Percentiles rank a stretch among this genome's conserved stretches.
These are phyloP conservation scores for Avena insularis DNA, from an alignment of 176 grass and related monocot genomes.

Conservation along the genomic window DNA sequence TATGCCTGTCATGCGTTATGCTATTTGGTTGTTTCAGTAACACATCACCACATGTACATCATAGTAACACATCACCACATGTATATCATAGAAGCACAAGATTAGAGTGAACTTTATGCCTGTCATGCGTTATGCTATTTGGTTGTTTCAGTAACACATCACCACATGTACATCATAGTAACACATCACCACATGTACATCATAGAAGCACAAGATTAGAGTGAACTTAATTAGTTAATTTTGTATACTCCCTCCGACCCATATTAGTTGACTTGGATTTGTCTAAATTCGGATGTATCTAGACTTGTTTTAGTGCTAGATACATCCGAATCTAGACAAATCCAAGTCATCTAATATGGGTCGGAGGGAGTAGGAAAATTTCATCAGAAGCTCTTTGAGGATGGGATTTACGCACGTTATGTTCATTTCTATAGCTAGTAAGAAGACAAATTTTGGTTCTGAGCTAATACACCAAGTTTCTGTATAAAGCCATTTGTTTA, in stretches of 20 bases:
- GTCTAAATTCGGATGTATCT: too few species aligned
- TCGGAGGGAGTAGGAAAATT: background rate
- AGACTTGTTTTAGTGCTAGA: too few species aligned
- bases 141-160: background rate
- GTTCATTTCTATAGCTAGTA: constrained; percentile 5
- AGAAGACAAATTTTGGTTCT: background rate
- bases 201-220: background rate
- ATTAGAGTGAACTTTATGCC: background rate
- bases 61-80: background rate
- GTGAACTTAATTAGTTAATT: background rate
- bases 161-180: constrained; percentile 4
- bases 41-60: background rate
- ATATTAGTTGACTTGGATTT: too few species aligned
- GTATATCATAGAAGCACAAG: constrained; percentile 10
- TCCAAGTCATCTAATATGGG: too few species aligned
- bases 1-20: background rate
- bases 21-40: background rate
- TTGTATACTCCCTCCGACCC: background rate
- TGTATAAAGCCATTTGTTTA: background rate
- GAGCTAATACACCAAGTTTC: background rate
- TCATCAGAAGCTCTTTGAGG: background rate
- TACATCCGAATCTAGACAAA: too few species aligned
- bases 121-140: background rate
- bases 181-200: background rate
- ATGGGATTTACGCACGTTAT: background rate